Evolutionary conservation across 176 grass and related monocot genomes (phyloP).

Genomic region (Phoenix dactylifera): DNA sequence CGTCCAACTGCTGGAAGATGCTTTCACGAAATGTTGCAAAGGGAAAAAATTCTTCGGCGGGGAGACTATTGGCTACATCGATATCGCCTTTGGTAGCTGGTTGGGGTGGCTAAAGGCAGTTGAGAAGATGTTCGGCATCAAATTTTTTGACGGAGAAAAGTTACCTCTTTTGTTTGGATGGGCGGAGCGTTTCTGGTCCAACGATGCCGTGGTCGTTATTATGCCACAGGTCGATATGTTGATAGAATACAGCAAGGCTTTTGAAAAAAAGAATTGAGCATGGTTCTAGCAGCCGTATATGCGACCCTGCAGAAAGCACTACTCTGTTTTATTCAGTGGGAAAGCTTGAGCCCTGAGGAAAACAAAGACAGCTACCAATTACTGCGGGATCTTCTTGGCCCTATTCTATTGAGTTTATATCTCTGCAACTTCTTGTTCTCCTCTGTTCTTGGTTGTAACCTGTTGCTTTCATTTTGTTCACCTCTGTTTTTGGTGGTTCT

Average conservation of each 20-base stretch:
- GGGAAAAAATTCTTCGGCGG: slow-evolving; percentile 49
- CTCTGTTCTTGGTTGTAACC: no score
- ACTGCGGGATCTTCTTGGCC: no score
- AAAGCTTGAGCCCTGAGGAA: no score
- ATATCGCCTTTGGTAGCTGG: slow-evolving; percentile 29
- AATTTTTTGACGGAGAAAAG: slow-evolving; percentile 18
- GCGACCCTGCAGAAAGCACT: no score
- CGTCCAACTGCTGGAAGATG: slow-evolving; percentile 36
- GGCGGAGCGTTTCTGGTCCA: slow-evolving; percentile 27
- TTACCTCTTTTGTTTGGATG: slow-evolving; percentile 32
- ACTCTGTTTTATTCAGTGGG: no score
- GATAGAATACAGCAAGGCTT: slow-evolving; percentile 12
- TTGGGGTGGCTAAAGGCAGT: slow-evolving; percentile 29
- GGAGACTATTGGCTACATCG: slow-evolving; percentile 36
- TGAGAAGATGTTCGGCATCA: slow-evolving; percentile 17
- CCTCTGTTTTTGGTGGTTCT: no score
- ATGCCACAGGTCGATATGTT: slow-evolving; percentile 24
- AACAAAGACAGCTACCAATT: no score
- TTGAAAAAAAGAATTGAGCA: no score
- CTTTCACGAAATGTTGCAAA: slow-evolving; percentile 21
- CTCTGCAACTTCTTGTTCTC: no score
- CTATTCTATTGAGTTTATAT: no score
- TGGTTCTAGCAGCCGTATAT: no score
- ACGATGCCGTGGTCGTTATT: slow-evolving; percentile 15
- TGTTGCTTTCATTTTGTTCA: no score